Conservation (phyloP, 2,329 filamentous ascomycete species). For the Scopulariopsis brevicaulis region DNA sequence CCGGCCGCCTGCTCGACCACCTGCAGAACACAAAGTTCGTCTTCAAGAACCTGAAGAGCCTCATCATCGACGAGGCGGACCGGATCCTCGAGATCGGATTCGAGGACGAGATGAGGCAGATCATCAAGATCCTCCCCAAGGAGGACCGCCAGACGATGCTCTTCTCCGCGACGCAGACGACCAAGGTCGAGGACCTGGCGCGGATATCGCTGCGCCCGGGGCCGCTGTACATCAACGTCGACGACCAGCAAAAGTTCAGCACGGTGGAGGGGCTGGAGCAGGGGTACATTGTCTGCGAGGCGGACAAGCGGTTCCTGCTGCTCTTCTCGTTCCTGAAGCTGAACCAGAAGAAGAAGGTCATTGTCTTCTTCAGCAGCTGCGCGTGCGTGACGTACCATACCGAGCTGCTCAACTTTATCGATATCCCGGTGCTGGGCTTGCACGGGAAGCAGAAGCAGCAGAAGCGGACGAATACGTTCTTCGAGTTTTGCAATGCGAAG, state of each 20-base stretch:
- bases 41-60: constrained; percentile 84
- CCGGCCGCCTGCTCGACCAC: constrained; percentile 86
- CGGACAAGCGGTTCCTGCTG: constrained; percentile 85
- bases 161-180: constrained; percentile 98
- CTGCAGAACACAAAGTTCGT: constrained; percentile 78
- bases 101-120: constrained; percentile 96
- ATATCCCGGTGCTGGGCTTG: constrained; percentile 75
- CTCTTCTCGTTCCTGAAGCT: constrained; percentile 86
- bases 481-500: constrained; percentile 73
- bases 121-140: constrained; percentile 85
- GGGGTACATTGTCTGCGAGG: constrained; percentile 88
- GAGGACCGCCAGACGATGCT: constrained; percentile 89
- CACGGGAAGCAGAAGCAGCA: constrained; percentile 98
- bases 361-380: constrained; percentile 90
- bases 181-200: constrained; percentile 94
- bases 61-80: constrained; percentile 95
- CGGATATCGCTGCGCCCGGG: constrained; percentile 85
- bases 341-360: constrained; percentile 91
- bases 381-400: constrained; percentile 93
- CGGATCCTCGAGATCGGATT: constrained; percentile 95
- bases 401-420: constrained; percentile 95
- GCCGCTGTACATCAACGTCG: constrained; percentile 94
- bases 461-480: constrained; percentile 97
- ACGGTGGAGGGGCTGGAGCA: constrained; percentile 93
- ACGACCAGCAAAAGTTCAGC: constrained; percentile 77